Base-by-base conservation (phyloP, 2,329 filamentous ascomycete genomes). In the Colletotrichum zoysiae region DNA sequence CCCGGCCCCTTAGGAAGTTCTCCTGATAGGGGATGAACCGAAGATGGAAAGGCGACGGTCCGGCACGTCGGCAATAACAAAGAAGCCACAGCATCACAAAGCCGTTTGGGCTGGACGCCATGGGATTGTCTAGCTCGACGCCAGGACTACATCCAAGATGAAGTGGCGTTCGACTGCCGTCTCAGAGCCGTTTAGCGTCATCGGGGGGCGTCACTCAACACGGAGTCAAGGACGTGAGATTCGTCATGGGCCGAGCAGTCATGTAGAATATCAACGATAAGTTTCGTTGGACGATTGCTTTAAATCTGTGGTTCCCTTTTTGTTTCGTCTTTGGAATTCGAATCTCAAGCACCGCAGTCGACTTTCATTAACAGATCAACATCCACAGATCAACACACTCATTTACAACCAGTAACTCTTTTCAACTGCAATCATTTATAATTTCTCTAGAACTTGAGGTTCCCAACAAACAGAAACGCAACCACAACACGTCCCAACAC, bases 111-210 rank as follows among this genome's bases (percentile, higher is more conserved):
- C 20, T 35, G 51, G 40, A 44, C 51, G 59, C 38, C 51, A n/a
- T 26, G 48, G 65, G 53, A 46, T 59, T 23, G 51, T 44, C 58
- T 60, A 11, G 59, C 58, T 68, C 51, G 51, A 59, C 69, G 69
- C 69, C 68, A 68, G 58, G 68, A 62, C 69, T 38, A 42, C 60
- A 55, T 62, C 65, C 69, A 50, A 71, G 69, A 71, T 71, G 69
- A 71, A n/a, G 69, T 71, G 69, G 69, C 69, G 65, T 30, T 30
- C 53, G 51, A 63, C 42, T 71, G 58, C 53, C 58, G 69, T 71
- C 69, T 44, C 65, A 68, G 65, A 30, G 33, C 62, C 38, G 58
- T 38, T 33, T 59, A 71, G 65, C 30, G 35, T 20, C 58, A 38
- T 30, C 51, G 42, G 42, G 48, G 50, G 64, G 44, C 44, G 51